These are phyloP conservation scores for Coniella lustricola DNA, from an alignment of 2,329 filamentous ascomycete species.

Conservation along the genomic window DNA sequence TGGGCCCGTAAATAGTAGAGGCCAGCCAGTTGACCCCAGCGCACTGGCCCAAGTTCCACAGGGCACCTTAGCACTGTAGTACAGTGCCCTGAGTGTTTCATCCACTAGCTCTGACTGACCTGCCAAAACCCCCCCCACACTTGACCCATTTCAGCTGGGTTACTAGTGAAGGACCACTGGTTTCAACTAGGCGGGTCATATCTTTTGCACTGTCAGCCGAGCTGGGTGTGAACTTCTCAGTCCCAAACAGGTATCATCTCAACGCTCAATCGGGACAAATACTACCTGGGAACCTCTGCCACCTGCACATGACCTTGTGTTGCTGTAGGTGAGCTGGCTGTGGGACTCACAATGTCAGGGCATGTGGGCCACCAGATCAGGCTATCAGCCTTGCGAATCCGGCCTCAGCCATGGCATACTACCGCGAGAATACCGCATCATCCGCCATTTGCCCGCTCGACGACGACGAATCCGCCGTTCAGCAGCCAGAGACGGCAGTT, in stretches of 20 bases:
- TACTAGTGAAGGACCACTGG: not conserved
- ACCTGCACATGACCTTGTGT: not conserved
- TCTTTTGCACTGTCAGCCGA: not conserved
- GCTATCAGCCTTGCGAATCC: constrained; percentile 10
- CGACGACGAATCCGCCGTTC: not conserved
- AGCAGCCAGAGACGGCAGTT: constrained; percentile 20
- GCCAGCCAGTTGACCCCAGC: too few relatives aligned
- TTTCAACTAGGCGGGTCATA: not conserved
- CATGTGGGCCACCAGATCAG: constrained; percentile 10
- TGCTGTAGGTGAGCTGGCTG: not conserved
- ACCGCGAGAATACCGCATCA: constrained; percentile 1
- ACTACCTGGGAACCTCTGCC: not conserved
- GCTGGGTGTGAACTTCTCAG: not conserved
- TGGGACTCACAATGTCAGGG: constrained; percentile 13
- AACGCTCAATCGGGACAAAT: too few relatives aligned
- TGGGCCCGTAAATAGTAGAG: not conserved
- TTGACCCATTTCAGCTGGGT: too few relatives aligned
- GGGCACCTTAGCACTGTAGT: too few relatives aligned
- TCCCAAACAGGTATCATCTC: not conserved
- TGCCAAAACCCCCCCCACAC: not conserved
- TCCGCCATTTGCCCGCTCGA: not conserved
- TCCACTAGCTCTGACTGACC: too few relatives aligned
- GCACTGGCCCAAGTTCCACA: constrained; percentile 6
- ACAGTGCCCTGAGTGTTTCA: too few relatives aligned
- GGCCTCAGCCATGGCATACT: not conserved